Evolutionary conservation across 495 filamentous ascomycete species (phyloP).

Genomic region (Aspergillus bridgeri): DNA sequence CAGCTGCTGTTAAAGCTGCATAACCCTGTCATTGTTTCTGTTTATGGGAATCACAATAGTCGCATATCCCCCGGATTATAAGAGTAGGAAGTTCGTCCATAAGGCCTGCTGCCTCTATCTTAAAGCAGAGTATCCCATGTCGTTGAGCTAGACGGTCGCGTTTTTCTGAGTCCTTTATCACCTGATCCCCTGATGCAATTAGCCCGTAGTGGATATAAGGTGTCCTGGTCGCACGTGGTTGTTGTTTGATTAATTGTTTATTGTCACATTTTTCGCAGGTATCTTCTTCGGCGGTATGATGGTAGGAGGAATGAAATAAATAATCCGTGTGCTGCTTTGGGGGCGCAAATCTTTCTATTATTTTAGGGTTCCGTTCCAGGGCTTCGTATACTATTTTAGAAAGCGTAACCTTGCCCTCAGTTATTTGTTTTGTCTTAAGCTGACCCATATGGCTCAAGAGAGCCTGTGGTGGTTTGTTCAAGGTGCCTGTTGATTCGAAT

Average conservation of each 20-base stretch:
- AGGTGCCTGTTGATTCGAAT: not conserved
- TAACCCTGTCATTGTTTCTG: constrained; percentile 5
- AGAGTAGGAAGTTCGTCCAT: no score
- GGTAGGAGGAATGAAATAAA: constrained; percentile 21
- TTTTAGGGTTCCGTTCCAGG: constrained; percentile 13
- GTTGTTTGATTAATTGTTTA: constrained; percentile 6
- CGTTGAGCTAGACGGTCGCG: constrained; percentile 21
- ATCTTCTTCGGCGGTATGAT: constrained; percentile 9
- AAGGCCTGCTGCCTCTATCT: no score
- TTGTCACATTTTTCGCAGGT: constrained; percentile 21
- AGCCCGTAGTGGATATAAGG: constrained; percentile 20
- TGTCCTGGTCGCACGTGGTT: constrained; percentile 15
- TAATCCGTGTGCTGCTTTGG: constrained; percentile 15
- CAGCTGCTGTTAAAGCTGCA: constrained; percentile 5
- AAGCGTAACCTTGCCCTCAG: constrained; percentile 18
- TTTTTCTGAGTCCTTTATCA: constrained; percentile 25
- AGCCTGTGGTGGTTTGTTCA: constrained; percentile 21
- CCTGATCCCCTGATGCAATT: constrained; percentile 25
- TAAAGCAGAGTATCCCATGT: constrained; percentile 21
- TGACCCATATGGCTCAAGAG: constrained; percentile 17
- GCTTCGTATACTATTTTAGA: constrained; percentile 27
- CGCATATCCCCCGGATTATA: no score
- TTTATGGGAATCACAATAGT: constrained; percentile 6
- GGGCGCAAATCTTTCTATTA: constrained; percentile 9
- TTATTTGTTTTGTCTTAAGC: constrained; percentile 15